A percentile compares a stretch with the other conserved stretches of the same genome.
phyloP scores from a whole-genome alignment of 2,329 filamentous ascomycete genomes.

The Xylariaceae sp. region DNA sequence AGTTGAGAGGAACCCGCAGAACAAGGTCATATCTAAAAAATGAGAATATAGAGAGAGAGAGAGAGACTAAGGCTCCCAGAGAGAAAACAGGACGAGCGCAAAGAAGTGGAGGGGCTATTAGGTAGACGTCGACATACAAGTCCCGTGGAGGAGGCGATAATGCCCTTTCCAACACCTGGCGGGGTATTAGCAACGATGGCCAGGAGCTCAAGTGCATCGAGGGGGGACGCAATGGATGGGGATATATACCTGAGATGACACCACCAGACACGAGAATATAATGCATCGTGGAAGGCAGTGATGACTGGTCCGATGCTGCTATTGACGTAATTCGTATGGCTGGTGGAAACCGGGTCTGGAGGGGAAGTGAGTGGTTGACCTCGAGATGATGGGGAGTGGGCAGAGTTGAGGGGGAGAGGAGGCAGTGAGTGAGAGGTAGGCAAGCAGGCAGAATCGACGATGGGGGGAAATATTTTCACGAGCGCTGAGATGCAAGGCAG shows the following conservation, averaged over 20 bases:
- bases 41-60: background rate
- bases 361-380: constrained; percentile 12
- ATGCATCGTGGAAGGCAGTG: constrained; percentile 56
- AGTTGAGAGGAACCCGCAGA: background rate
- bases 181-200: constrained; percentile 16
- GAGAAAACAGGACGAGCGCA: background rate
- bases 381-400: constrained; percentile 7
- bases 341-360: constrained; percentile 7
- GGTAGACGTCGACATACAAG: constrained; percentile 10
- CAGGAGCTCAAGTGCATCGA: constrained; percentile 1
- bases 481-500: background rate
- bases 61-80: background rate
- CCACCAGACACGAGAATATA: constrained; percentile 77
- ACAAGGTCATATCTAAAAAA: background rate
- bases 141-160: constrained; percentile 24
- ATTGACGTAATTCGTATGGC: background rate
- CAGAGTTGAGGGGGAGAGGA: background rate
- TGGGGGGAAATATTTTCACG: constrained; percentile 14
- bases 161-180: constrained; percentile 23
- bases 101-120: background rate
- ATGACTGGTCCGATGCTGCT: background rate
- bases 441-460: background rate
- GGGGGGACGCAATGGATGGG: background rate
- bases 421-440: too few species aligned
- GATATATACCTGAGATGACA: constrained; percentile 37